Conservation (phyloP, 345 rosid genomes). For the Brassica carinata region DNA sequence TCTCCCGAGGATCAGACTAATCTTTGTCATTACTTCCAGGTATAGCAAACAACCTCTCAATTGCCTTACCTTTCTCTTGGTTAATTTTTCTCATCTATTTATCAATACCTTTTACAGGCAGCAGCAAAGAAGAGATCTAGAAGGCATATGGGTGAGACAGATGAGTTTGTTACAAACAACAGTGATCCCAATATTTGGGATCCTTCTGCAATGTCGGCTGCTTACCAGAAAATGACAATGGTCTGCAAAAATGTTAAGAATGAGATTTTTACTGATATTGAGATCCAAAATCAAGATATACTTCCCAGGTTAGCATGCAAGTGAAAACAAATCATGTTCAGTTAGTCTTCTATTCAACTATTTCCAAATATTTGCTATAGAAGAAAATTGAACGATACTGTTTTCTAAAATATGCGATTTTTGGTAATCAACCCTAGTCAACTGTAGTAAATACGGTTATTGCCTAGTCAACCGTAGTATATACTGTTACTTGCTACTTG, state of each 20-base stretch:
- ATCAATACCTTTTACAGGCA: conserved; percentile 45
- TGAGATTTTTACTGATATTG: conserved; percentile 86
- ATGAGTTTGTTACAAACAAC: conserved; percentile 73
- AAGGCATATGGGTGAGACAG: conserved; percentile 85
- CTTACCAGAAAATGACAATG: conserved; percentile 87
- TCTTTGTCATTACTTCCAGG: conserved; percentile 93
- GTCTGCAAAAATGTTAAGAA: conserved; percentile 75
- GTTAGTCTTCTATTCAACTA: conserved; percentile 3
- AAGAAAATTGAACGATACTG: background rate
- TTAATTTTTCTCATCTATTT: conserved; percentile 16
- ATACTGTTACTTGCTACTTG: background rate
- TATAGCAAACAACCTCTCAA: conserved; percentile 28
- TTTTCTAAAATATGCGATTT: background rate
- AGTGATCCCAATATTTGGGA: conserved; percentile 65
- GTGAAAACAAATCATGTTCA: background rate
- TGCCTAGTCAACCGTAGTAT: conserved; percentile 1
- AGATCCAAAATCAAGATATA: conserved; percentile 85
- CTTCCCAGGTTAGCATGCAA: conserved; percentile 75
- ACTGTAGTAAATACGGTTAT: background rate
- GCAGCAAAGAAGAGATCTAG: conserved; percentile 90
- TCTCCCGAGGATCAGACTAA: conserved; percentile 91
- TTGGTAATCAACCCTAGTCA: background rate
- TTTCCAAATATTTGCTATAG: background rate
- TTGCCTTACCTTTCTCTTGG: conserved; percentile 16
- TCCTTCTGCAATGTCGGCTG: conserved; percentile 67